Conservation (phyloP, 805 yeast genomes). For the Candida pini region DNA sequence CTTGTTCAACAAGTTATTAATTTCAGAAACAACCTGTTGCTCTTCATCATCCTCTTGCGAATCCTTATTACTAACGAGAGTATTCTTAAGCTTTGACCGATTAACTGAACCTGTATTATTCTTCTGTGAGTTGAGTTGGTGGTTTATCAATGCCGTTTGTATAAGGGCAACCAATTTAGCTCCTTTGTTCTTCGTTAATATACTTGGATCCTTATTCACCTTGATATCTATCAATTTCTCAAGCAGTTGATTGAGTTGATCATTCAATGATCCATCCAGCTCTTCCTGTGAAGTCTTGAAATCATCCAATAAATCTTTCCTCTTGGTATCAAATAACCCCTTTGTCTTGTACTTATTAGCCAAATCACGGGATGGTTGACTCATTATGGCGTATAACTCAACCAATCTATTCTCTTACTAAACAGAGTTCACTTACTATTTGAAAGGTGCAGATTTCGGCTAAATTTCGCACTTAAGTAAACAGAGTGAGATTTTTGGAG, state of each 20-base stretch:
- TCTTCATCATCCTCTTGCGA: constrained; percentile 10
- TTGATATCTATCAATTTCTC: constrained; percentile 40
- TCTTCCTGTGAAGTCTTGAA: constrained; percentile 24
- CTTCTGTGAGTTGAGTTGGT: constrained; percentile 8
- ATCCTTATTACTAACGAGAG: not conserved
- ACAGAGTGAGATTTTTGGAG: no score
- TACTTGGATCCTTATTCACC: constrained; percentile 41
- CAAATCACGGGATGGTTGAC: constrained; percentile 29
- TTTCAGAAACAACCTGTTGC: constrained; percentile 10
- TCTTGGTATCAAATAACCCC: constrained; percentile 43
- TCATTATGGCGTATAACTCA: no score
- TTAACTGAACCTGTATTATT: not conserved
- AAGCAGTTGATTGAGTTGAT: constrained; percentile 35
- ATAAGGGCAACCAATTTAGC: constrained; percentile 42
- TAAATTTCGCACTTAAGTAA: no score
- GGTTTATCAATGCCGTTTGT: constrained; percentile 42
- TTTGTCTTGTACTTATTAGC: constrained; percentile 39
- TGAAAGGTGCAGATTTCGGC: no score
- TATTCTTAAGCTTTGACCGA: not conserved
- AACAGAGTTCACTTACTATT: no score
- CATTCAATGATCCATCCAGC: constrained; percentile 32
- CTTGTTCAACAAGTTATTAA: constrained; percentile 11
- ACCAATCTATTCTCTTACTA: no score
- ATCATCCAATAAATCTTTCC: constrained; percentile 37
- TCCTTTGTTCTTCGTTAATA: constrained; percentile 43